Conservation (phyloP, 306 rosid species). For the Citrullus mucosospermus region DNA sequence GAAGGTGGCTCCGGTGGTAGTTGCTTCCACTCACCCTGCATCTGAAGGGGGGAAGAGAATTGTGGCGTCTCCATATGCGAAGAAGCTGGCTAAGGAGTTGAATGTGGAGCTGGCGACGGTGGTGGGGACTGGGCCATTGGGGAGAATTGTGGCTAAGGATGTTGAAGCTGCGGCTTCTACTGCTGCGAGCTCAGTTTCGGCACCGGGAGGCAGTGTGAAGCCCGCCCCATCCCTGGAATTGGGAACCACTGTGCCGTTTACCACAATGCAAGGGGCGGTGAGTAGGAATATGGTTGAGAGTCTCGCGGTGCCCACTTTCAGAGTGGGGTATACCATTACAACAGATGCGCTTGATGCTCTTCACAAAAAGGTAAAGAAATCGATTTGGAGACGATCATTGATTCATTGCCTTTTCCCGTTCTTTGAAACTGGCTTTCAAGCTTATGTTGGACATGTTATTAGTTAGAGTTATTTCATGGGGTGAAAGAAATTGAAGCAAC, state of each 20-base stretch:
- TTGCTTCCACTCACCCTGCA: conserved; percentile 63
- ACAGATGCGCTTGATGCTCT: conserved; percentile 82
- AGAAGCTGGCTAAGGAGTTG: conserved; percentile 84
- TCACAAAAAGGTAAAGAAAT: conserved; percentile 59
- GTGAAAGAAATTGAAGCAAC: neutral
- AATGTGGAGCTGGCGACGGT: conserved; percentile 56
- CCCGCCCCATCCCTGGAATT: conserved; percentile 34
- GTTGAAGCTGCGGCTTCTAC: conserved; percentile 49
- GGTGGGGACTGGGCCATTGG: conserved; percentile 70
- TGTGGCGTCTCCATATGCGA: conserved; percentile 91
- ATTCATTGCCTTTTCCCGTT: neutral
- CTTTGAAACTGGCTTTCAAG: neutral
- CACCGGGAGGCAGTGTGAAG: neutral
- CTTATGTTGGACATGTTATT: neutral
- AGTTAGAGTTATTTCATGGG: neutral
- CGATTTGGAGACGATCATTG: neutral
- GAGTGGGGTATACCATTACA: conserved; percentile 86
- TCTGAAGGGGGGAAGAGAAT: conserved; percentile 85
- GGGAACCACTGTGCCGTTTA: conserved; percentile 85
- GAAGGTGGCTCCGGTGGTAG: conserved; percentile 10
- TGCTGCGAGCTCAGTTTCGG: neutral
- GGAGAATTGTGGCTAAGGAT: conserved; percentile 90
- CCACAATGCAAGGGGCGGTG: conserved; percentile 93
- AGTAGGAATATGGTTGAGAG: conserved; percentile 89
- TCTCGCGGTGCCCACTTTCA: conserved; percentile 67